Evolutionary conservation across 768 basidiomycete genomes (phyloP).

Genomic region (Lactarius deliciosus): DNA sequence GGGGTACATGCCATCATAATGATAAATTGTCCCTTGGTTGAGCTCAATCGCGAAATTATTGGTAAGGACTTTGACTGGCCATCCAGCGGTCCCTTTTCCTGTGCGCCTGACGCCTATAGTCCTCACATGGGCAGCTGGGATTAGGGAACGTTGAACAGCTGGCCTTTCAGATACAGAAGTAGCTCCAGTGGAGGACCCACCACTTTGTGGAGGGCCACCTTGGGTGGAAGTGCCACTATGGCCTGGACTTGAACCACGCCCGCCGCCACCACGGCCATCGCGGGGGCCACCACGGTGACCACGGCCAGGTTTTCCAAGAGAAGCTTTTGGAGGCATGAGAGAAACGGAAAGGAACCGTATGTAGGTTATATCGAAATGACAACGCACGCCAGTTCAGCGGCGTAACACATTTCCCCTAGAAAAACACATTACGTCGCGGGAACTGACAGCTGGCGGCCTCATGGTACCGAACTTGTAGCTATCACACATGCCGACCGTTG

Average conservation of each 20-base stretch:
- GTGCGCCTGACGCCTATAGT: conserved; percentile 70
- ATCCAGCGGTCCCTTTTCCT: conserved; percentile 59
- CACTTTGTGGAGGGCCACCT: conserved; percentile 35
- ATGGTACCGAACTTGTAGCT: conserved; percentile 75
- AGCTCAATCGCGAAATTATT: conserved; percentile 68
- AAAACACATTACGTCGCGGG: conserved; percentile 45
- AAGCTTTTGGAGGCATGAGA: conserved; percentile 29
- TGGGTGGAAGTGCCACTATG: conserved; percentile 1
- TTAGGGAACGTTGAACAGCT: conserved; percentile 27
- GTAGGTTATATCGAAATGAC: background rate
- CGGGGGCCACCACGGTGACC: background rate
- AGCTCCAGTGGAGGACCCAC: conserved; percentile 36
- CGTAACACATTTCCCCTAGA: conserved; percentile 43
- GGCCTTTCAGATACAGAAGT: conserved; percentile 20
- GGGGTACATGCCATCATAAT: conserved; percentile 68
- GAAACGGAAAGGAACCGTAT: too few species aligned
- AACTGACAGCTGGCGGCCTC: conserved; percentile 79
- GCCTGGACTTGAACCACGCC: background rate
- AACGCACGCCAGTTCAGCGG: too few species aligned
- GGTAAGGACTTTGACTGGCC: conserved; percentile 41
- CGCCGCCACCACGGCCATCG: background rate
- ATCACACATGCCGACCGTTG: conserved; percentile 84
- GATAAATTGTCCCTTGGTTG: conserved; percentile 63
- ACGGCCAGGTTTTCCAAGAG: background rate
- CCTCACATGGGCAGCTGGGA: conserved; percentile 43